Percentiles rank a stretch among this genome's conserved stretches.
phyloP scores from a whole-genome alignment of 1,284 basidiomycete genomes.

The Abortiporus biennis region DNA sequence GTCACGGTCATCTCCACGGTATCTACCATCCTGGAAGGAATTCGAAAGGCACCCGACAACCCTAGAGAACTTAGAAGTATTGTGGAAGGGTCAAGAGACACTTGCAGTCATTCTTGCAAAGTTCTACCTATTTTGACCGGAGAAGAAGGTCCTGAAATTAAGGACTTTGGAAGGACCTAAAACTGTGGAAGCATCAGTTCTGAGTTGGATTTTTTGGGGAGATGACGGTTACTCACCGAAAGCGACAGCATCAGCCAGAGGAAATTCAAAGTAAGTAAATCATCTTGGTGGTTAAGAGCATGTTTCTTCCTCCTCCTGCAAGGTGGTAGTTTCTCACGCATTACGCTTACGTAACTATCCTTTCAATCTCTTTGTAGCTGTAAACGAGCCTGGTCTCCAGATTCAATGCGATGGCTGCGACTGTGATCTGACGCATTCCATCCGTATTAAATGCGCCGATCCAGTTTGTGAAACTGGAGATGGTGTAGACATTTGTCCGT shows the following conservation, averaged over 20 bases:
- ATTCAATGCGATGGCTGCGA: slow-evolving; percentile 72
- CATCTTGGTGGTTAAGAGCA: slow-evolving; percentile 18
- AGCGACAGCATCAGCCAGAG: slow-evolving; percentile 65
- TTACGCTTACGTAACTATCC: slow-evolving; percentile 35
- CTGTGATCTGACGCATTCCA: slow-evolving; percentile 81
- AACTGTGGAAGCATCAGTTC: too few species aligned
- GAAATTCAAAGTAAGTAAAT: slow-evolving; percentile 62
- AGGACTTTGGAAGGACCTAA: too few species aligned
- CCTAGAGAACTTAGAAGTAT: too few species aligned
- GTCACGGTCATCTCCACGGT: too few species aligned
- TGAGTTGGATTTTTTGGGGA: slow-evolving; percentile 11
- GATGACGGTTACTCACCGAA: slow-evolving; percentile 76
- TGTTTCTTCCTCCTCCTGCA: slow-evolving; percentile 19
- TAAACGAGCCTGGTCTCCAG: slow-evolving; percentile 73
- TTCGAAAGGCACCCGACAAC: too few species aligned
- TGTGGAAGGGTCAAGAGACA: too few species aligned
- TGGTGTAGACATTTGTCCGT: slow-evolving; percentile 83
- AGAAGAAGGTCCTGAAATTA: too few species aligned
- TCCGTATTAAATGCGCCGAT: slow-evolving; percentile 89
- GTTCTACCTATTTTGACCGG: too few species aligned
- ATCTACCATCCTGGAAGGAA: too few species aligned
- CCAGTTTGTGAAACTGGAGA: slow-evolving; percentile 67
- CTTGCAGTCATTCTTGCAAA: too few species aligned
- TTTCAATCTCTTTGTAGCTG: slow-evolving; percentile 50
- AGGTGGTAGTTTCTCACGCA: slow-evolving; percentile 31